These are phyloP conservation scores for Pythium aphanidermatum DNA, from an alignment of 352 stramenopile species.

Conservation along the genomic window DNA sequence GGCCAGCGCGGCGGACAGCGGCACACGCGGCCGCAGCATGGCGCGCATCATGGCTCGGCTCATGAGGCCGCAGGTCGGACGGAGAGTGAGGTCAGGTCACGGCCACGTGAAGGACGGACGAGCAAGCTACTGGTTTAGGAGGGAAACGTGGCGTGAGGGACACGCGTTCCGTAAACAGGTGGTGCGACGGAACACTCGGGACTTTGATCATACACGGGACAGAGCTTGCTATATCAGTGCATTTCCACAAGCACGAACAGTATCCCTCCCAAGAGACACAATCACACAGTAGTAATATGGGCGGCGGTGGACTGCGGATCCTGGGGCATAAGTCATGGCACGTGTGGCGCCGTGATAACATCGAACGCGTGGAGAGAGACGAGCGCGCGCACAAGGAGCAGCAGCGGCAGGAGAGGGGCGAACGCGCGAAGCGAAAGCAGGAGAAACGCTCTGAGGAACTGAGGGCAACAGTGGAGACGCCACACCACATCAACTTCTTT, in stretches of 20 bases:
- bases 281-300: no score
- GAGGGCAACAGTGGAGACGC: neutral
- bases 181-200: no score
- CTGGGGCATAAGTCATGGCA: slow-evolving; percentile 73
- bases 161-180: no score
- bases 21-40: slow-evolving; percentile 12
- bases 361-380: slow-evolving; percentile 67
- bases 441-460: slow-evolving; percentile 17
- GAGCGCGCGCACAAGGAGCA: slow-evolving; percentile 40
- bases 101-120: neutral
- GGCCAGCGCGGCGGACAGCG: no score
- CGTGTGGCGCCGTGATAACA: slow-evolving; percentile 80
- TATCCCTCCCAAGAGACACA: no score
- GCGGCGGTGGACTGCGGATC: slow-evolving; percentile 24
- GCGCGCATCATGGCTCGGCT: slow-evolving; percentile 16
- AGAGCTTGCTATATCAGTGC: slow-evolving; percentile 1
- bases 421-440: slow-evolving; percentile 10
- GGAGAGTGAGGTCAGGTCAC: neutral
- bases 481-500: slow-evolving; percentile 25
- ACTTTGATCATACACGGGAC: no score
- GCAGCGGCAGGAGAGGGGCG: slow-evolving; percentile 23
- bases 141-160: no score
- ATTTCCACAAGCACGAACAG: neutral
- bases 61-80: no score
- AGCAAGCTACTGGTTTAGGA: slow-evolving; percentile 1